Percentiles rank a stretch among this genome's conserved stretches.
Conservation (phyloP, 1,284 basidiomycete species). For the Limonomyces culmigenus region DNA sequence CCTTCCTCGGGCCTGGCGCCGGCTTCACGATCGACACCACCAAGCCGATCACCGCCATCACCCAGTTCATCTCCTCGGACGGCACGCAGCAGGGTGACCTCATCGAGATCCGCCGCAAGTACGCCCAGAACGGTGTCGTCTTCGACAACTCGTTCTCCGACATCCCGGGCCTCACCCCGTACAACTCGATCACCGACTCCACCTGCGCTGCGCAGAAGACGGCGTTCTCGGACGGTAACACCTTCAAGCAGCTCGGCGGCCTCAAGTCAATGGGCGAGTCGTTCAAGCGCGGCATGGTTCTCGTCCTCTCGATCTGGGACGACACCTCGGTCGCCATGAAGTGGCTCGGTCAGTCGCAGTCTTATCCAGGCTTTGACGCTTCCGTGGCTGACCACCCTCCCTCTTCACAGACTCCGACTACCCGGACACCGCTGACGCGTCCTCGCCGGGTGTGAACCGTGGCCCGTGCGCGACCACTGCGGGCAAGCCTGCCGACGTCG, state of each 20-base stretch:
- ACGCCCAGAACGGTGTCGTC: slow-evolving; percentile 31
- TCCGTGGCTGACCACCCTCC: neutral
- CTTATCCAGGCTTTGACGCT: neutral
- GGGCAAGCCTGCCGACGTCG: slow-evolving; percentile 16
- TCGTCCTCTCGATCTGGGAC: slow-evolving; percentile 11
- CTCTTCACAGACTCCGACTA: slow-evolving; percentile 13
- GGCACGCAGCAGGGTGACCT: slow-evolving; percentile 26
- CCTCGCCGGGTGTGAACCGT: slow-evolving; percentile 18
- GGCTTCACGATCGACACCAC: slow-evolving; percentile 10
- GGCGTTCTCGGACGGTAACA: slow-evolving; percentile 14
- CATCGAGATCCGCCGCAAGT: slow-evolving; percentile 33
- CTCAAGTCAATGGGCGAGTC: neutral
- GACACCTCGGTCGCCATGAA: slow-evolving; percentile 21
- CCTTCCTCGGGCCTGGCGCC: slow-evolving; percentile 9
- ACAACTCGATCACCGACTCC: slow-evolving; percentile 21
- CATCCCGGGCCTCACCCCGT: slow-evolving; percentile 18
- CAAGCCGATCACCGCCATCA: slow-evolving; percentile 33
- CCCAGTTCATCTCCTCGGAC: slow-evolving; percentile 32
- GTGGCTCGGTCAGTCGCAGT: slow-evolving; percentile 23
- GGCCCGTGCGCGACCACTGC: slow-evolving; percentile 19
- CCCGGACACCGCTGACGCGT: slow-evolving; percentile 14
- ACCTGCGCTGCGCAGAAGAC: slow-evolving; percentile 27
- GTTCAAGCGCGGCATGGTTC: slow-evolving; percentile 7
- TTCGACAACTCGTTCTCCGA: slow-evolving; percentile 29
- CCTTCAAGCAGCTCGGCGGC: neutral